phyloP scores from a whole-genome alignment of 2,329 filamentous ascomycete genomes.

The Dactylellina parvicollis region DNA sequence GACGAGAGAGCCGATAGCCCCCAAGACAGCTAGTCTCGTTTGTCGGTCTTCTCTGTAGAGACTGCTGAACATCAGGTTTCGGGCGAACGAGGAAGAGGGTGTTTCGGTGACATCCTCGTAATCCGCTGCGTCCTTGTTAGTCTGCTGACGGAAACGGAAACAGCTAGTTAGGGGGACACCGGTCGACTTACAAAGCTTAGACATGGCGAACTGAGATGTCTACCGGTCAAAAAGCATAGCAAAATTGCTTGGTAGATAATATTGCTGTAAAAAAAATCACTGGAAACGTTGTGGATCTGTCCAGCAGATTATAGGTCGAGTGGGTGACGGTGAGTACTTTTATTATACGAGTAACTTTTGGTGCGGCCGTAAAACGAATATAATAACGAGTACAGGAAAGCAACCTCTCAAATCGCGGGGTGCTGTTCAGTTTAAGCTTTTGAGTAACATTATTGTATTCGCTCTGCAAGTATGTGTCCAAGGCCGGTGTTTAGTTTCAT shows the following conservation, averaged over 20 bases:
- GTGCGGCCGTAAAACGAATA: slow-evolving; percentile 17
- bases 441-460: slow-evolving; percentile 30
- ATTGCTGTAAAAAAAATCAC: background rate
- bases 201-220: slow-evolving; percentile 29
- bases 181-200: slow-evolving; percentile 40
- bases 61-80: slow-evolving; percentile 37
- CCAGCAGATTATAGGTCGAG: slow-evolving; percentile 30
- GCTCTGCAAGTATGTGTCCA: slow-evolving; percentile 11
- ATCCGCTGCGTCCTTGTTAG: slow-evolving; percentile 21
- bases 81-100: slow-evolving; percentile 42
- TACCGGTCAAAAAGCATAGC: slow-evolving; percentile 34
- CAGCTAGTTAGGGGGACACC: background rate
- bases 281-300: slow-evolving; percentile 21
- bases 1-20: slow-evolving; percentile 41
- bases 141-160: background rate
- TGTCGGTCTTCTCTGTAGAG: slow-evolving; percentile 47
- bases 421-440: slow-evolving; percentile 18
- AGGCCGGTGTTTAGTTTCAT: slow-evolving; percentile 26
- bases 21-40: slow-evolving; percentile 33
- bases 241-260: background rate
- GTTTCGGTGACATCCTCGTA: slow-evolving; percentile 52
- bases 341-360: slow-evolving; percentile 10
- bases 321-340: background rate
- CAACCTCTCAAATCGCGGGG: background rate
- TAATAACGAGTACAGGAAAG: slow-evolving; percentile 11